Evolutionary conservation across 2,329 filamentous ascomycete species (phyloP), one percentile per base, ranked within the genome.

Genomic region (Tolypocladium ophioglossoides): DNA sequence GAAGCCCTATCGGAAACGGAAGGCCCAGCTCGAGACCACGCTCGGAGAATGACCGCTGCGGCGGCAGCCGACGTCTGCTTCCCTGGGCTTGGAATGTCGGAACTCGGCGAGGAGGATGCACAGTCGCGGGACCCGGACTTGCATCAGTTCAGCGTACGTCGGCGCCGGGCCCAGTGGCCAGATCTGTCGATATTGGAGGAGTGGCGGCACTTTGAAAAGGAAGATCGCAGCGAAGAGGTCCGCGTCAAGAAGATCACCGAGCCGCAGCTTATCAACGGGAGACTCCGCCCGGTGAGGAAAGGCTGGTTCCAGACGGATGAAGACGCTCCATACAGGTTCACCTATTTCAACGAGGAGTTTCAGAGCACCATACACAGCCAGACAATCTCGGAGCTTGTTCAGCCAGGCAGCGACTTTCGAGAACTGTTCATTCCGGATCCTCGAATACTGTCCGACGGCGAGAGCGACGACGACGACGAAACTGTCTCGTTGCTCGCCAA

Each of bases 271-370:
- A 86, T 99, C 56, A 92, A 92, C 56, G 94, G 94, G 0, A 83
- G 94, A 53, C 74, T 99, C 47, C 84, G 94, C 6, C 91, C 91
- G 14, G 83, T 89, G 40, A 84, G 87, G 58, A 82, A 80, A 61
- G 81, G 82, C 16, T 99, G 92, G 92, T 92, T 90, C 67, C 82
- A 87, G 40, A 84, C 89, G 52, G 89, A 94, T 59, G 91, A 96
- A 57, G 92, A 96, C 59, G 84, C 86, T 0, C 94, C 94, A 0
- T 97, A 95, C 68, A 83, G 94, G 30, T 99, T 96, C 68, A 97
- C 94, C 0, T 99, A 99, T 70, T 99, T 99, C 78, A 97, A 97
- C 69, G 94, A 97, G 67, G 90, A 96, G 58, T 90, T 97, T 54
- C 87, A 90, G 63, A 95, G 89, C 68, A 99, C 94, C 0, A 95